phyloP scores from a whole-genome alignment of 2,329 filamentous ascomycete species.

The Alternaria viburni region DNA sequence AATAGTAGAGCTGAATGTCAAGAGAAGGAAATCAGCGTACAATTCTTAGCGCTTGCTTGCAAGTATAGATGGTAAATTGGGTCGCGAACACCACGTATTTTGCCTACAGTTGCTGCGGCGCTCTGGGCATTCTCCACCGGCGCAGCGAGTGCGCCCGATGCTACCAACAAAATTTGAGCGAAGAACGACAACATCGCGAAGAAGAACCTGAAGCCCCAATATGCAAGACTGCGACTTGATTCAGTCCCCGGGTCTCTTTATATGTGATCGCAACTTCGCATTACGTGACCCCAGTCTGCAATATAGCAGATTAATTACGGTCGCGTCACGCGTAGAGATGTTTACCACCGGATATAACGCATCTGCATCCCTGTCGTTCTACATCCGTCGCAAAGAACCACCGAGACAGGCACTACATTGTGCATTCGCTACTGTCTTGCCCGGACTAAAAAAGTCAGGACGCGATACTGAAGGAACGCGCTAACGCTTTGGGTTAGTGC shows the following conservation, averaged over 20 bases:
- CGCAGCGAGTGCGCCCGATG: conserved; percentile 9
- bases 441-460: background rate
- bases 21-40: conserved; percentile 22
- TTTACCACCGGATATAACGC: conserved; percentile 7
- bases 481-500: conserved; percentile 9
- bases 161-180: conserved; percentile 9
- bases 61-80: conserved; percentile 63
- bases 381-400: background rate
- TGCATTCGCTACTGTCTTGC: background rate
- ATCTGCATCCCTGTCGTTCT: background rate
- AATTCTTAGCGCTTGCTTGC: conserved; percentile 54
- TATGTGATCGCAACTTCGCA: background rate
- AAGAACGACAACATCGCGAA: conserved; percentile 13
- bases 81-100: conserved; percentile 58
- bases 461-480: background rate
- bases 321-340: conserved; percentile 9
- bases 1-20: background rate
- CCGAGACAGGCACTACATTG: background rate
- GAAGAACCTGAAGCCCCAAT: background rate
- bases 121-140: conserved; percentile 13
- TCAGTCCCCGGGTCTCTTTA: background rate
- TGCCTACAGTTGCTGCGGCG: conserved; percentile 51
- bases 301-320: conserved; percentile 12
- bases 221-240: background rate
- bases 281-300: background rate